Percentiles rank a stretch among this genome's conserved stretches.
These are phyloP conservation scores for Neospora caninum DNA, from an alignment of 169 alveolate genomes.

Conservation along the genomic window DNA sequence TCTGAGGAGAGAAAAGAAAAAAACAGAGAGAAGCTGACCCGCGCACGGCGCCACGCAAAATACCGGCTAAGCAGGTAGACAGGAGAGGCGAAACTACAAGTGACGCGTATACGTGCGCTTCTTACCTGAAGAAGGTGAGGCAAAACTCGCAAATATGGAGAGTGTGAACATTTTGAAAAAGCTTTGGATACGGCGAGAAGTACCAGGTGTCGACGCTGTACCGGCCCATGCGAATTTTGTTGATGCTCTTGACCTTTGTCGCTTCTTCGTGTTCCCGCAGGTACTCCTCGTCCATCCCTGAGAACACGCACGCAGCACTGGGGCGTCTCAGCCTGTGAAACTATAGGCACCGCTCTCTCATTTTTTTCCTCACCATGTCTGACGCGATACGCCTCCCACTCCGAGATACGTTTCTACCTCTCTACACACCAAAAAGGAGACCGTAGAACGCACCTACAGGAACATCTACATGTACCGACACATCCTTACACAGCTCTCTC, in stretches of 20 bases:
- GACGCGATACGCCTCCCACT: too few species aligned
- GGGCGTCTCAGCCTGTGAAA: too few species aligned
- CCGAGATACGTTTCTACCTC: not conserved
- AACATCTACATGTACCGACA: not conserved
- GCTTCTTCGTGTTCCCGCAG: constrained; percentile 94
- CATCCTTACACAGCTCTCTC: not conserved
- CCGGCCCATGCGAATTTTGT: constrained; percentile 92
- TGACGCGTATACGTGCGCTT: too few species aligned
- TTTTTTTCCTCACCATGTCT: too few species aligned
- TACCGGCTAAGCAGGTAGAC: not conserved
- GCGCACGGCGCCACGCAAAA: not conserved
- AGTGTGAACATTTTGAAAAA: constrained; percentile 91
- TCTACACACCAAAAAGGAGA: not conserved
- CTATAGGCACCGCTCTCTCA: too few species aligned
- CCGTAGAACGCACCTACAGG: not conserved
- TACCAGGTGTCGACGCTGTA: constrained; percentile 97
- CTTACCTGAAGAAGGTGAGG: constrained; percentile 86
- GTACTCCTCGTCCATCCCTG: constrained; percentile 93
- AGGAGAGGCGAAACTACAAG: too few species aligned
- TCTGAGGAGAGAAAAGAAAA: constrained; percentile 29
- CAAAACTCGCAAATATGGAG: constrained; percentile 97
- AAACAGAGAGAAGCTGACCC: too few species aligned
- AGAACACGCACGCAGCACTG: constrained; percentile 70
- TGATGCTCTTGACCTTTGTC: constrained; percentile 94
- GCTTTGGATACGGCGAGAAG: constrained; percentile 97